Evolutionary conservation across 495 filamentous ascomycete genomes (phyloP), one percentile per base, ranked within the genome.

Genomic region (Neurospora sp.): DNA sequence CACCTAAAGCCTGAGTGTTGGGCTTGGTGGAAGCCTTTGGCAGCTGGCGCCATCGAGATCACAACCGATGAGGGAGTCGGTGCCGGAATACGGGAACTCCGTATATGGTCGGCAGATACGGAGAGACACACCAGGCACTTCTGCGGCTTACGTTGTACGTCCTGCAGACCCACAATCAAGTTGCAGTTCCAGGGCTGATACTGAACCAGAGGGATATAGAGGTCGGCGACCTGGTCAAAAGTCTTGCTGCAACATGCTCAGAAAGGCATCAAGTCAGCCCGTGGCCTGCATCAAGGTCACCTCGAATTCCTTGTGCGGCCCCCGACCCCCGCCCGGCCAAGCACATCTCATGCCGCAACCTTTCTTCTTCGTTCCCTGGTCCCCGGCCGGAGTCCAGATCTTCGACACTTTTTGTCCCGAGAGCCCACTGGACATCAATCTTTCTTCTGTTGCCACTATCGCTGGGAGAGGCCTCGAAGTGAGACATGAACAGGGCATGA

Each of bases 401-500:
- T 35, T 61, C 12, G 53, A 61, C 53, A 31, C 12, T 35, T 31
- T 9, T 8, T 17, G 40, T 22, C 38, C 22, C 22, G 41, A 40
- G n/a, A 40, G 44, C 41, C 69, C 35, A 53, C 44, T 74, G 70
- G 70, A 70, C 61, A 44, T 45, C 12, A 8, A 40, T n/a, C 31
- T 31, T 27, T 38, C n/a, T 40, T 61, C 17, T 70, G 68, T 75
- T 70, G 74, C 74, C 74, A 75, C 74, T 70, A 59, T 72, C 53
- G 44, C 44, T 71, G 69, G 16, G 69, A 38, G 27, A 61, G 40
- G 74, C 71, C 69, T 69, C 69, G 40, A 68, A 73, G 69, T 75
- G 74, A 75, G 74, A 73, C 74, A 75, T 42, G 70, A 70, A 61
- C 61, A 73, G 71, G 59, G 73, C 61, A 68, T 48, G 39, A 22